A percentile compares a stretch with the other conserved stretches of the same genome.
These are phyloP conservation scores for Prunus kanzakura DNA, from an alignment of 306 rosid genomes.

Conservation along the genomic window DNA sequence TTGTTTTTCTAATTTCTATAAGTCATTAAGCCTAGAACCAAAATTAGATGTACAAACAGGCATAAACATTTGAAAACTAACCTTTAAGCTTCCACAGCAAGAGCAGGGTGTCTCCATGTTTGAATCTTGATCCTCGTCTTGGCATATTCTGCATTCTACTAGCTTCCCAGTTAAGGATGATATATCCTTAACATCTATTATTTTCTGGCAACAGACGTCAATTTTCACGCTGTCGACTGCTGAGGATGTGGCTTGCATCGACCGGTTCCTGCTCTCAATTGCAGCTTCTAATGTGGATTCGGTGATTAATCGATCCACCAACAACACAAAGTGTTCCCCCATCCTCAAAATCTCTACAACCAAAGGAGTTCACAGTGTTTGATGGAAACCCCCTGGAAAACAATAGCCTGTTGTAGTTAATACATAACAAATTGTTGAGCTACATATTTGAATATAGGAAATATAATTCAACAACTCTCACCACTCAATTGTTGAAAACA, in stretches of 20 bases:
- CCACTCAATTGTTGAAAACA: not conserved
- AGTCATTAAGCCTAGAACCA: not conserved
- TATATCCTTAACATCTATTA: constrained; percentile 33
- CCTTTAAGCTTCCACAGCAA: constrained; percentile 97
- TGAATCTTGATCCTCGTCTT: constrained; percentile 85
- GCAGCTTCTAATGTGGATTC: constrained; percentile 96
- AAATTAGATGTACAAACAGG: too few species aligned
- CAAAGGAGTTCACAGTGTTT: constrained; percentile 7
- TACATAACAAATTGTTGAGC: not conserved
- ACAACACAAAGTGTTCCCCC: constrained; percentile 93
- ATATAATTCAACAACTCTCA: not conserved
- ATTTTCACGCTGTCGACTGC: constrained; percentile 31
- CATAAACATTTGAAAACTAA: constrained; percentile 4
- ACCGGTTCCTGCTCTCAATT: constrained; percentile 63
- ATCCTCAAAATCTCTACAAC: constrained; percentile 35
- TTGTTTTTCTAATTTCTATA: not conserved
- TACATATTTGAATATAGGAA: not conserved
- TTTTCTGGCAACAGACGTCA: constrained; percentile 35
- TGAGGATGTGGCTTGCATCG: constrained; percentile 59
- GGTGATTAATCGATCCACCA: constrained; percentile 88
- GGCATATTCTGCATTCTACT: constrained; percentile 93
- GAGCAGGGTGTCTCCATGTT: constrained; percentile 98
- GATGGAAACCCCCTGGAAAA: constrained; percentile 23
- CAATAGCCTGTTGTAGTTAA: not conserved
- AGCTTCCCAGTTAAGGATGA: constrained; percentile 38